Base-by-base conservation (phyloP, 441 rosid genomes). In the Euphorbia schlechtendalii region DNA sequence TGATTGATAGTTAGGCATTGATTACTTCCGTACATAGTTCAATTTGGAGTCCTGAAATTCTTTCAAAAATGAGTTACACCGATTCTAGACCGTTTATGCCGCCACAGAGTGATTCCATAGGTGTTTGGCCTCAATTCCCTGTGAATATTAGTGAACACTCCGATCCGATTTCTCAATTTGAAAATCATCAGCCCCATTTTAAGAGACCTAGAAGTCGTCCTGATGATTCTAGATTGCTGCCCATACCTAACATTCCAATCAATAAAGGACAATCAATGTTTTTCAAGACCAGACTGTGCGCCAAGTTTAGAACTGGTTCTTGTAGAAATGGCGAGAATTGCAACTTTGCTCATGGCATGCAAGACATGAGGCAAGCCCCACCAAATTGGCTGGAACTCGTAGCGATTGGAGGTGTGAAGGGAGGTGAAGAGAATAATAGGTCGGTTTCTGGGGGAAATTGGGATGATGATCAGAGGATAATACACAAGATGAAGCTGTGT, bases 321-420 rank as follows among this genome's bases (percentile, higher is more conserved):
- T 91, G 98, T 71, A 82, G 89, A 79, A 94, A 91, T 15, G 96
- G 98, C 59, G 99, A 94, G 65, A 78, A 71, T 59, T 94, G 99
- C 73, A 94, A 94, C 68, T 94, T 91, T 53, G 99, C 96, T 40
- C 98, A 91, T 70, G 98, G 98, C 1, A 64, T 78, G 30, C 96
- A 89, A 80, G 99, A 94, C 72, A 59, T 90, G 80, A 84, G 96
- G 71, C 97, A 85, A 59, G 92, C 99, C 2, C 99, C 99, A 0
- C 88, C 92, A 43, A 94, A 90, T 71, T 94, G 99, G 99, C 93
- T 90, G 71, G 96, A 91, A 58, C 84, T 91, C 34, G 96, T 85
- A 17, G 94, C 30, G 30, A 27, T 1, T 27, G 30, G 30, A 27
- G 30, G 30, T 27, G 30, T 27, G 30, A 27, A 27, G 30, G 30